Conservation (phyloP, 2,329 filamentous ascomycete genomes). For the Clonostachys solani region DNA sequence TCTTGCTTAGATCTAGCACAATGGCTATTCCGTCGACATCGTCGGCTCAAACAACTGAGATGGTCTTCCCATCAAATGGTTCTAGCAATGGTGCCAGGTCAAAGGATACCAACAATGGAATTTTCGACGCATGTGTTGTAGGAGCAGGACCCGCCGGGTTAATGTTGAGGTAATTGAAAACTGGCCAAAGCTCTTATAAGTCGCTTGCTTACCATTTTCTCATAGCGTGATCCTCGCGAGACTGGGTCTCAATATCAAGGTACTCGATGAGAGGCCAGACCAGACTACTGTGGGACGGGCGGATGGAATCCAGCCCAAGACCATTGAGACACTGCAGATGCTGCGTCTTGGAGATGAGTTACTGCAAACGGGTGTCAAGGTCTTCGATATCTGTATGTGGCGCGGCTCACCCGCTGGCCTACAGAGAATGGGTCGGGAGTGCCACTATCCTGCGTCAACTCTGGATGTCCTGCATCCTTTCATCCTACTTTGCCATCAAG, state of each 20-base stretch:
- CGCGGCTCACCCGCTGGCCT: constrained; percentile 47
- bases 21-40: too few relatives aligned
- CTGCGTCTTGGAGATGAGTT: constrained; percentile 68
- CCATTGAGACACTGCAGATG: constrained; percentile 69
- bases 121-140: constrained; percentile 38
- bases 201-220: background rate
- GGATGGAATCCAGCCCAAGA: constrained; percentile 73
- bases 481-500: constrained; percentile 63
- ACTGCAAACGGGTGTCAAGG: constrained; percentile 61
- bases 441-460: constrained; percentile 63
- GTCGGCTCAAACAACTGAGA: too few relatives aligned
- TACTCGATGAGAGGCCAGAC: constrained; percentile 66
- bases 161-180: constrained; percentile 35
- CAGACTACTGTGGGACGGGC: constrained; percentile 66
- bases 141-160: constrained; percentile 53
- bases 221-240: constrained; percentile 47
- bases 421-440: constrained; percentile 57
- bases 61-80: too few relatives aligned
- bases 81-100: too few relatives aligned
- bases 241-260: constrained; percentile 60
- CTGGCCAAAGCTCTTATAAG: background rate
- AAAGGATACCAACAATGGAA: too few relatives aligned
- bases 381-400: constrained; percentile 76
- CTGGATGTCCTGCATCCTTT: constrained; percentile 55
- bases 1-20: too few relatives aligned